phyloP scores from a whole-genome alignment of 371 early-diverging fungal species.

The Neoconidiobolus thromboides region DNA sequence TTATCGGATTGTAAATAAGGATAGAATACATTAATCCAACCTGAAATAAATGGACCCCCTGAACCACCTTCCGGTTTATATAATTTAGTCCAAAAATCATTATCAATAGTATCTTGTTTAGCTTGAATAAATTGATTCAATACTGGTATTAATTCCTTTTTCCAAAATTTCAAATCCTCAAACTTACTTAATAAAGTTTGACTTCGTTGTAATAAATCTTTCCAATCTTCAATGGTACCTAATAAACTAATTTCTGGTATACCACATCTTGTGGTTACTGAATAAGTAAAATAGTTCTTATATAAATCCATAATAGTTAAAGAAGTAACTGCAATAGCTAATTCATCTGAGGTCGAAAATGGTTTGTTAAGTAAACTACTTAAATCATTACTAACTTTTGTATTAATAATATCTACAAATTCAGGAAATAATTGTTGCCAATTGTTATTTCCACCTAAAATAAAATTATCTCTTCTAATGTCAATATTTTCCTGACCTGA shows the following conservation, averaged over 20 bases:
- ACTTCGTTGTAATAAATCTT: background rate
- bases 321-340: background rate
- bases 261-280: slow-evolving; percentile 1
- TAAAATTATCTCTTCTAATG: background rate
- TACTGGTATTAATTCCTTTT: background rate
- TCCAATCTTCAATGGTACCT: background rate
- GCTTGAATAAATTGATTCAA: background rate
- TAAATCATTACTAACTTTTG: background rate
- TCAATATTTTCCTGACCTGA: background rate
- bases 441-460: background rate
- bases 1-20: background rate
- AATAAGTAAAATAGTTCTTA: background rate
- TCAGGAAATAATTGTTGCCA: background rate
- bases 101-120: background rate
- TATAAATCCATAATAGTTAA: slow-evolving; percentile 2
- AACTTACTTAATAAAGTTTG: background rate
- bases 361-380: background rate
- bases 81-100: background rate
- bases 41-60: background rate
- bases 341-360: background rate
- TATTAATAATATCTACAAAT: background rate
- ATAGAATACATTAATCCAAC: background rate
- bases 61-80: slow-evolving; percentile 1
- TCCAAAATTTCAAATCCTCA: background rate
- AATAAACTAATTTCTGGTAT: slow-evolving; percentile 2